phyloP scores from a whole-genome alignment of 768 basidiomycete species.

The Phaffia tasmanica region DNA sequence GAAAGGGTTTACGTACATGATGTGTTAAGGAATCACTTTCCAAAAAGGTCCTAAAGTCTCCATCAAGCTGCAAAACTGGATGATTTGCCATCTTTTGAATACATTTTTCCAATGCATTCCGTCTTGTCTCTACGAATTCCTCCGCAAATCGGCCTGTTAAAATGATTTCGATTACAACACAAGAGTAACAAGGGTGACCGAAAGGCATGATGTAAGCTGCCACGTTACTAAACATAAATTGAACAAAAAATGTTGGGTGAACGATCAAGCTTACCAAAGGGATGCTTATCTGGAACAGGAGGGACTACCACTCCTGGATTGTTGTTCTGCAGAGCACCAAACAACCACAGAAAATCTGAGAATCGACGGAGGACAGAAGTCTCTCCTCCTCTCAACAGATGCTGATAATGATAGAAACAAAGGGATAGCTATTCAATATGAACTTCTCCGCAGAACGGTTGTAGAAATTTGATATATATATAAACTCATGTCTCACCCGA shows the following conservation, averaged over 20 bases:
- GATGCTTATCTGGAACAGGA: slow-evolving; percentile 88
- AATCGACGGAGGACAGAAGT: slow-evolving; percentile 96
- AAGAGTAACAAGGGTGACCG: neutral
- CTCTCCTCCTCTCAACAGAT: slow-evolving; percentile 56
- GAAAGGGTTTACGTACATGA: slow-evolving; percentile 51
- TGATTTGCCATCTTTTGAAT: slow-evolving; percentile 88
- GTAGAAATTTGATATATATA: slow-evolving; percentile 7
- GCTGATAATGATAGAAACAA: slow-evolving; percentile 41
- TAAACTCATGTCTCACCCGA: slow-evolving; percentile 44
- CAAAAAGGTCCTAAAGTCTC: slow-evolving; percentile 77
- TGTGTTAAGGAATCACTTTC: slow-evolving; percentile 84
- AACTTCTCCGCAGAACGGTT: slow-evolving; percentile 3
- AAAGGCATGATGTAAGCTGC: neutral
- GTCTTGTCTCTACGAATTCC: slow-evolving; percentile 75
- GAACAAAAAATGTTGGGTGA: neutral
- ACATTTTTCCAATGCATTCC: slow-evolving; percentile 74
- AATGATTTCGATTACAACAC: neutral
- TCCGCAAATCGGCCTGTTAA: slow-evolving; percentile 66
- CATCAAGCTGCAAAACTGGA: slow-evolving; percentile 74
- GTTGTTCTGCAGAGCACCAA: slow-evolving; percentile 71
- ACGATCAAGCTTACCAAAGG: slow-evolving; percentile 47
- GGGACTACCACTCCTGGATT: slow-evolving; percentile 97
- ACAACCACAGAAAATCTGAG: slow-evolving; percentile 95
- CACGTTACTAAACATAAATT: neutral
- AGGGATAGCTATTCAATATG: slow-evolving; percentile 24